A percentile compares a stretch with the other conserved stretches of the same genome.
Conservation (phyloP, 371 early-diverging fungal species). For the Circinella umbellata region DNA sequence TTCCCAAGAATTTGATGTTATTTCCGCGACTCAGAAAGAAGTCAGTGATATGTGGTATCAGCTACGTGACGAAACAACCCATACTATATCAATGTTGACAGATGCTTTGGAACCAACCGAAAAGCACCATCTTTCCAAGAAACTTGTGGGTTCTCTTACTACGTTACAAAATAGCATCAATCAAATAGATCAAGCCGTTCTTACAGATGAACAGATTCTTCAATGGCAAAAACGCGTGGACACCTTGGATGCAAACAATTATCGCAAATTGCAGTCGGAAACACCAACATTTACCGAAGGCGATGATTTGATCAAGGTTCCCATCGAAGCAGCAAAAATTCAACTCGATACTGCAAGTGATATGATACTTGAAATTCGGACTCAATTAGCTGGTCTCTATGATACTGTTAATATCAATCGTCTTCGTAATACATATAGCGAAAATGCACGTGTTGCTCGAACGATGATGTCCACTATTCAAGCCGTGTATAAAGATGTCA, state of each 20-base stretch:
- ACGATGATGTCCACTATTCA: slow-evolving; percentile 14
- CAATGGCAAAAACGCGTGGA: slow-evolving; percentile 48
- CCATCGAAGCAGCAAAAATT: slow-evolving; percentile 25
- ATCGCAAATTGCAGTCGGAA: slow-evolving; percentile 1
- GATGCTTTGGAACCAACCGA: slow-evolving; percentile 39
- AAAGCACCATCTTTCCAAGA: slow-evolving; percentile 23
- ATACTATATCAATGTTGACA: slow-evolving; percentile 23
- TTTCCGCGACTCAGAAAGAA: slow-evolving; percentile 4
- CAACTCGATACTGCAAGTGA: slow-evolving; percentile 42
- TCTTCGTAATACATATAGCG: slow-evolving; percentile 44
- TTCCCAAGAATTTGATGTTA: slow-evolving; percentile 18
- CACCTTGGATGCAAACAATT: slow-evolving; percentile 23
- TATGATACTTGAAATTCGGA: slow-evolving; percentile 32
- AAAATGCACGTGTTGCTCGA: slow-evolving; percentile 30
- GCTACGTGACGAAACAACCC: slow-evolving; percentile 25
- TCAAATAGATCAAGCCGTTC: slow-evolving; percentile 18
- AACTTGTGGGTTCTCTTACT: slow-evolving; percentile 25
- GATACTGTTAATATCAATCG: slow-evolving; percentile 47
- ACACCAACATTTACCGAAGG: slow-evolving; percentile 1
- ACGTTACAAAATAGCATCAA: slow-evolving; percentile 25
- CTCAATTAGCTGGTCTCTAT: slow-evolving; percentile 34
- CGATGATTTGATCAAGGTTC: background rate
- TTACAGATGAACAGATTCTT: slow-evolving; percentile 37
- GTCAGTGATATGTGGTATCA: slow-evolving; percentile 34
- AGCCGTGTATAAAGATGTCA: slow-evolving; percentile 3